Percentiles rank a stretch among this genome's conserved stretches.
Evolutionary conservation across 345 rosid species (phyloP).

Genomic region (Salix dunnii): DNA sequence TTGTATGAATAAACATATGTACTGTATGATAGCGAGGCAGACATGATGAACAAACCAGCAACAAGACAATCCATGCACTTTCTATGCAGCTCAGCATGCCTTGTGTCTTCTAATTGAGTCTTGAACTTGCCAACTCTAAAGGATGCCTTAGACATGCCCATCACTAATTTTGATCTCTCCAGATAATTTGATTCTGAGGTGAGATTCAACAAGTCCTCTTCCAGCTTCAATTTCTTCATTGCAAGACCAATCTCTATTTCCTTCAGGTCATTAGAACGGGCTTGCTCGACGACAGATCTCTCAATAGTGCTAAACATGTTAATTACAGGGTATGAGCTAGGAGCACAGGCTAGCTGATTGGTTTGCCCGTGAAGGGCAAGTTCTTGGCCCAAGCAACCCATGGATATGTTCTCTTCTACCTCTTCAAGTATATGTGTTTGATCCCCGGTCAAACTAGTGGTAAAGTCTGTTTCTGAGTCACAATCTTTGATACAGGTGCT

Average conservation of each 20-base stretch:
- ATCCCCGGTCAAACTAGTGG: conserved; percentile 22
- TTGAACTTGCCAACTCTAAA: conserved; percentile 73
- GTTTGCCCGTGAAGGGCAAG: conserved; percentile 32
- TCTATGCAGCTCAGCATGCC: conserved; percentile 60
- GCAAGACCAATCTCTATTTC: conserved; percentile 49
- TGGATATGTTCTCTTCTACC: conserved; percentile 27
- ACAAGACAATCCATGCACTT: conserved; percentile 74
- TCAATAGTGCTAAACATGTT: conserved; percentile 37
- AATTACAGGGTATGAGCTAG: conserved; percentile 22
- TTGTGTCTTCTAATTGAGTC: conserved; percentile 60
- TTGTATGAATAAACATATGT: conserved; percentile 57
- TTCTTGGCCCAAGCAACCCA: conserved; percentile 32
- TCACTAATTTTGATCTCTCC: conserved; percentile 58
- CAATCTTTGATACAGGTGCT: conserved; percentile 24
- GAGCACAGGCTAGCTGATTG: conserved; percentile 37
- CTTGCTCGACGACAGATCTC: conserved; percentile 56
- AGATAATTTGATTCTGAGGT: conserved; percentile 52
- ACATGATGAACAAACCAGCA: conserved; percentile 64
- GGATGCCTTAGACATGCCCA: conserved; percentile 63
- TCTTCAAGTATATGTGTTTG: conserved; percentile 30
- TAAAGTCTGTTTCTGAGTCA: conserved; percentile 30
- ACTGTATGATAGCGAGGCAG: conserved; percentile 50
- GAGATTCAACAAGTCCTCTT: conserved; percentile 52
- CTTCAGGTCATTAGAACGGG: conserved; percentile 76
- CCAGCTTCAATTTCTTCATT: conserved; percentile 45